Percentiles rank a stretch among this genome's conserved stretches.
Evolutionary conservation across 176 grass and related monocot genomes (phyloP).

Genomic region (Carex kokanica): DNA sequence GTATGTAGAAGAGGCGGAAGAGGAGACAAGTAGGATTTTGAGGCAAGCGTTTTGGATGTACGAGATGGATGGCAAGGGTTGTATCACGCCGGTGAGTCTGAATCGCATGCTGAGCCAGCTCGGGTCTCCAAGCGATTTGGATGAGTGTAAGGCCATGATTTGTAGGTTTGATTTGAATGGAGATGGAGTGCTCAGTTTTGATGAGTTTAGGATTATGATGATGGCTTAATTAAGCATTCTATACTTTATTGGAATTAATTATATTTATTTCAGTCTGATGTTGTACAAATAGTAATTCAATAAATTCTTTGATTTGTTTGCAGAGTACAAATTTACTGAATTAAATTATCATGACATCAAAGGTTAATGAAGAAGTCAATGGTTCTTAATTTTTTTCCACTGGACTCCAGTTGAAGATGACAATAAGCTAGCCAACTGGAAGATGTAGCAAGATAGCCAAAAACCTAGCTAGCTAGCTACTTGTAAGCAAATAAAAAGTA

Average conservation of each 20-base stretch:
- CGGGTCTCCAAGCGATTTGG: neutral
- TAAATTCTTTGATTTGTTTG: neutral
- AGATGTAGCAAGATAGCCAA: too few species aligned
- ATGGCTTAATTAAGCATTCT: constrained; percentile 17
- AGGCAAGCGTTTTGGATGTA: constrained; percentile 26
- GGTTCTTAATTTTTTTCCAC: neutral
- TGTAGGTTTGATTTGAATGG: constrained; percentile 33
- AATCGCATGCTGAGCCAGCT: constrained; percentile 17
- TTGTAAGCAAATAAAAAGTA: too few species aligned
- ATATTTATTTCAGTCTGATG: neutral
- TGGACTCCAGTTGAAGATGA: neutral
- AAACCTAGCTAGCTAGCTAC: too few species aligned
- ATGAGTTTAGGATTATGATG: constrained; percentile 36
- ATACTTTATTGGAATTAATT: neutral
- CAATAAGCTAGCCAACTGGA: too few species aligned
- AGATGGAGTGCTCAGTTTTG: constrained; percentile 32
- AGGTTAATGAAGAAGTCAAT: neutral
- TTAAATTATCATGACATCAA: too few species aligned
- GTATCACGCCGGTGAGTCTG: constrained; percentile 24
- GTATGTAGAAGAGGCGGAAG: constrained; percentile 26
- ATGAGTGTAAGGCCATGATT: constrained; percentile 30
- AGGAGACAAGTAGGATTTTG: constrained; percentile 6
- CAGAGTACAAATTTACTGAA: neutral
- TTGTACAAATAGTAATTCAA: neutral
- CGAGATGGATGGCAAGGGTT: constrained; percentile 28